Conservation (phyloP, 495 filamentous ascomycete genomes). For the Aspergillus kassunensis region DNA sequence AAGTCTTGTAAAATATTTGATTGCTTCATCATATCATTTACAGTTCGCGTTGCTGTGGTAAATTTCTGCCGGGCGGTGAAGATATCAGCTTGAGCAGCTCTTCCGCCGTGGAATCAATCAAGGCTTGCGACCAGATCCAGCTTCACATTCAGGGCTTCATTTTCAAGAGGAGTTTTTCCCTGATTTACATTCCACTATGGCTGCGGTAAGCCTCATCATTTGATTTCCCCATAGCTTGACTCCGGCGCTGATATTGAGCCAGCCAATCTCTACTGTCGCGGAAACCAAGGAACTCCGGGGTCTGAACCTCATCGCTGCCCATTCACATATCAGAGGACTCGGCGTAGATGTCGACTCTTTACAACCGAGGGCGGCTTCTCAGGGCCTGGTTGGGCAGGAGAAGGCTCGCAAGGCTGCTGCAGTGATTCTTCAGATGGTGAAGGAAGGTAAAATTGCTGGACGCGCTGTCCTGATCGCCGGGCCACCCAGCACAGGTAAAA, state of each 20-base stretch:
- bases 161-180: slow-evolving; percentile 1
- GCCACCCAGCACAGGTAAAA: slow-evolving; percentile 97
- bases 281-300: slow-evolving; percentile 92
- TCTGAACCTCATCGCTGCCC: slow-evolving; percentile 93
- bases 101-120: slow-evolving; percentile 4
- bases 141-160: slow-evolving; percentile 3
- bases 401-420: slow-evolving; percentile 95
- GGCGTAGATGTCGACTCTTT: slow-evolving; percentile 90
- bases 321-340: slow-evolving; percentile 95
- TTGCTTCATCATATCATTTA: not conserved
- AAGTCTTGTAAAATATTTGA: not conserved
- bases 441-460: slow-evolving; percentile 96
- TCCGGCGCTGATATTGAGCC: slow-evolving; percentile 4
- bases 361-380: slow-evolving; percentile 78
- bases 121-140: slow-evolving; percentile 10
- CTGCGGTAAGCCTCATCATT: slow-evolving; percentile 32
- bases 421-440: slow-evolving; percentile 96
- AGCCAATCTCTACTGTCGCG: slow-evolving; percentile 89
- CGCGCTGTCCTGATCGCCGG: slow-evolving; percentile 93
- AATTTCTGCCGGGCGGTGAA: slow-evolving; percentile 30
- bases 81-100: slow-evolving; percentile 8
- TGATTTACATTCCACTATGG: slow-evolving; percentile 26
- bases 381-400: slow-evolving; percentile 95
- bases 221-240: slow-evolving; percentile 8
- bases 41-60: not conserved